phyloP scores from a whole-genome alignment of 1,284 basidiomycete genomes.

The Irpex sp. region DNA sequence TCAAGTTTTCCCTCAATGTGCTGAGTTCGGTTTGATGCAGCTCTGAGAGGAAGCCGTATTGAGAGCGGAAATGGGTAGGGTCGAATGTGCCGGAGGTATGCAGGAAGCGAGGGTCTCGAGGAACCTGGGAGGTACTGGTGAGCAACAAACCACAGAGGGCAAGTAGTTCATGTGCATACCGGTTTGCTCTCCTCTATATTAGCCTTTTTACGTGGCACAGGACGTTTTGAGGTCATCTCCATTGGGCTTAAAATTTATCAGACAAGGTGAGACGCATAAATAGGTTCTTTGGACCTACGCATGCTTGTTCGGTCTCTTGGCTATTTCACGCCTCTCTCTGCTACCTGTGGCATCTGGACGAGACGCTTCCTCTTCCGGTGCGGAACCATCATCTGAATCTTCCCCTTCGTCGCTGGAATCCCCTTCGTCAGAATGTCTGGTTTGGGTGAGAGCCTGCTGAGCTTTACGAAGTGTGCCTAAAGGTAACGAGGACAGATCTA shows the following conservation, averaged over 20 bases:
- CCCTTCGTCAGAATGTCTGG: conserved; percentile 33
- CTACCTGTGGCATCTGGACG: conserved; percentile 19
- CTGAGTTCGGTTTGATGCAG: conserved; percentile 67
- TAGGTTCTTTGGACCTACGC: conserved; percentile 58
- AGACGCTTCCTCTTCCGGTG: conserved; percentile 15
- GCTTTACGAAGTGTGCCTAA: conserved; percentile 68
- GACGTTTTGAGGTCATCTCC: conserved; percentile 84
- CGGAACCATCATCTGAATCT: conserved; percentile 20
- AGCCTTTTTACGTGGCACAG: conserved; percentile 75
- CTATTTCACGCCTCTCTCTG: conserved; percentile 37
- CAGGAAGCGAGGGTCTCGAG: conserved; percentile 90
- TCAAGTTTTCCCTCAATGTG: conserved; percentile 63
- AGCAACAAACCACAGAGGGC: too few relatives aligned
- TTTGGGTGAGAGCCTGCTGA: conserved; percentile 47
- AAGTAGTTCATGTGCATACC: conserved; percentile 37
- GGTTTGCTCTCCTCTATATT: conserved; percentile 70
- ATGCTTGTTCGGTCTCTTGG: conserved; percentile 80
- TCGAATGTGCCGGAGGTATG: conserved; percentile 73
- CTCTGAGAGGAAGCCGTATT: conserved; percentile 79
- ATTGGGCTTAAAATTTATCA: conserved; percentile 53
- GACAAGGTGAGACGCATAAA: not conserved
- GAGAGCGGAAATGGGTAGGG: conserved; percentile 62
- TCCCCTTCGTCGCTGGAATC: conserved; percentile 26
- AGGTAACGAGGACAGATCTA: conserved; percentile 56
- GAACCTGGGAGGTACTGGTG: conserved; percentile 41